Percentiles rank a stretch among this genome's conserved stretches.
Conservation (phyloP, 371 early-diverging fungal genomes). For the Funneliformis caledonium region DNA sequence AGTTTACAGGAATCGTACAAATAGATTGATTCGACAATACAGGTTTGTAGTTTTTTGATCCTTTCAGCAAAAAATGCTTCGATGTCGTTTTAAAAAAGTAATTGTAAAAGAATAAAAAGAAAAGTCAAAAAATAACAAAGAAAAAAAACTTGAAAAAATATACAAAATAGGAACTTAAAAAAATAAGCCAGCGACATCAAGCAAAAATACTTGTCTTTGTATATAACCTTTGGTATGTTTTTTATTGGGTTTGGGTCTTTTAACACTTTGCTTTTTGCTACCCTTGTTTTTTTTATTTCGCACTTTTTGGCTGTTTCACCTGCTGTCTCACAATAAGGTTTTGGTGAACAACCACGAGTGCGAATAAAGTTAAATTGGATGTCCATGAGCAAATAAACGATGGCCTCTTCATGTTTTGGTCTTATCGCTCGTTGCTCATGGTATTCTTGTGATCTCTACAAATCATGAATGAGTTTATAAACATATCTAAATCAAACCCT, state of each 20-base stretch:
- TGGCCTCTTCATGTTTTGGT: slow-evolving; percentile 18
- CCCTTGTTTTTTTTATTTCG: slow-evolving; percentile 19
- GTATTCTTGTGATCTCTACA: slow-evolving; percentile 12
- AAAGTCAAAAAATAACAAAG: slow-evolving; percentile 14
- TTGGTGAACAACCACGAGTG: neutral
- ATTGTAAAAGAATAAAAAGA: slow-evolving; percentile 15
- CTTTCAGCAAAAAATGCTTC: neutral
- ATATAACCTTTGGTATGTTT: slow-evolving; percentile 37
- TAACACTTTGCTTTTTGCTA: slow-evolving; percentile 27
- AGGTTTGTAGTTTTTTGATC: neutral
- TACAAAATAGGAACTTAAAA: slow-evolving; percentile 29
- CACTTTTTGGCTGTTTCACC: neutral
- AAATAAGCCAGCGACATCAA: slow-evolving; percentile 37
- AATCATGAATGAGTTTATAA: neutral
- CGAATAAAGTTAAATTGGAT: neutral
- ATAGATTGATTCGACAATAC: neutral
- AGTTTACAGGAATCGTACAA: neutral
- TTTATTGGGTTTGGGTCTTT: slow-evolving; percentile 29
- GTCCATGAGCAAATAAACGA: slow-evolving; percentile 22
- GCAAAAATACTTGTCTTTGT: slow-evolving; percentile 27
- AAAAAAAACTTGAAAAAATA: slow-evolving; percentile 36
- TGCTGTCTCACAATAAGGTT: neutral
- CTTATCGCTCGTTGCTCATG: slow-evolving; percentile 20
- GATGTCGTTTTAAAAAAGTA: slow-evolving; percentile 36
- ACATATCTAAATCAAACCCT: slow-evolving; percentile 24